Evolutionary conservation across 176 grass and related monocot genomes (phyloP), one percentile per base, ranked within the genome.

Genomic region (Themeda triandra): DNA sequence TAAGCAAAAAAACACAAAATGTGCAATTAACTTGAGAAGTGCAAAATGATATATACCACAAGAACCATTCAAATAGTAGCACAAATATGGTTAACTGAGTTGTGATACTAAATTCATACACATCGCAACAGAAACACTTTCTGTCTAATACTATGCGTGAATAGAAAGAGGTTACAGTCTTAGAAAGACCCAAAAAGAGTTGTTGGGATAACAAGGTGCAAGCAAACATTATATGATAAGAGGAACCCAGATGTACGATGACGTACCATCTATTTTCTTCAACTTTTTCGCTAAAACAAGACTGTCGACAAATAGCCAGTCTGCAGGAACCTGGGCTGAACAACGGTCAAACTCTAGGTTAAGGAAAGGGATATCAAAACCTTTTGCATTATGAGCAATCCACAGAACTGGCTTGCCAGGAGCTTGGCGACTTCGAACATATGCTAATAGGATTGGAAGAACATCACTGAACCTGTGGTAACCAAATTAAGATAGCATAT

Each of bases 281-380:
- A 94, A 76, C 40, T 84, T 83, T 36, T 21, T 91, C 75, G 90
- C 88, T 84, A 98, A 73, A 53, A 12, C 4, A 76, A 83, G 56
- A 80, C 83, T 87, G 83, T 95, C 93, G 1, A 93, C 48, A 86
- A 95, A 92, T 46, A 78, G 71, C 93, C 93, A 95, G 72, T 93
- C 85, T 78, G 86, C 42, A 41, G 96, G 93, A 73, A 93, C 49
- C n/a, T 85, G 77, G 63, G 71, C 78, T 54, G 85, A 86, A 87
- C 89, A 98, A 12, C 74, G 89, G 13, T 32, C 53, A 82, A 98
- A 91, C 85, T 95, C 91, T 60, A 75, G 85, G 54, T 81, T 78
- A 37, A 98, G 37, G 66, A 98, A 95, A 69, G 63, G 89, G 9
- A 86, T 79, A 85, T 98, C 93, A 63, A 93, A 98, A 8, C 10